Evolutionary conservation across 2,329 filamentous ascomycete species (phyloP).

Genomic region (Xylaria sp.): DNA sequence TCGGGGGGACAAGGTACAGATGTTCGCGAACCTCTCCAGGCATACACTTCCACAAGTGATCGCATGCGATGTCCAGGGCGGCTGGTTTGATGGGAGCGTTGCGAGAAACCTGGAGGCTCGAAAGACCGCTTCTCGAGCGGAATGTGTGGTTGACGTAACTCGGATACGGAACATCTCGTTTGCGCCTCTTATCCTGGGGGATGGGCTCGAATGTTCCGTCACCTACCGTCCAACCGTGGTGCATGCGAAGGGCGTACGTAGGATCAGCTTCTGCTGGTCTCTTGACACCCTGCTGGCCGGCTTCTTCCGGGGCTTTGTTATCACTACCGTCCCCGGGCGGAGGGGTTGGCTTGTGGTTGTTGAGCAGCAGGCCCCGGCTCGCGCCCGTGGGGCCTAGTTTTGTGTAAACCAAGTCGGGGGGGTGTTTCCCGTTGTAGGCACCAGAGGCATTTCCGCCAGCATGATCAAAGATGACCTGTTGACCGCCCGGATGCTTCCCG

Average conservation of each 20-base stretch:
- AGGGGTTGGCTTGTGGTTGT: neutral
- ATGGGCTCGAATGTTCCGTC: slow-evolving; percentile 34
- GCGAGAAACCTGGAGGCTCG: slow-evolving; percentile 34
- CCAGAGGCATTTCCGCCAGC: slow-evolving; percentile 60
- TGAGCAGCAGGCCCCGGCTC: neutral
- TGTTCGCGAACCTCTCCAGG: slow-evolving; percentile 14
- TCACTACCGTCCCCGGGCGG: neutral
- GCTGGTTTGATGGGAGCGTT: slow-evolving; percentile 29
- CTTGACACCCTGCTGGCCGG: neutral
- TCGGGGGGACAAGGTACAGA: slow-evolving; percentile 28
- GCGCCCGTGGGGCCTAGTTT: neutral
- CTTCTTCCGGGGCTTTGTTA: neutral
- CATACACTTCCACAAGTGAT: slow-evolving; percentile 35
- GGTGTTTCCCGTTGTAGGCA: slow-evolving; percentile 58
- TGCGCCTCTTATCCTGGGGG: slow-evolving; percentile 30
- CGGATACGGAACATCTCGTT: slow-evolving; percentile 34
- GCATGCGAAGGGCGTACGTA: slow-evolving; percentile 33
- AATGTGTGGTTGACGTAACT: slow-evolving; percentile 20
- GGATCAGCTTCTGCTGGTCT: neutral
- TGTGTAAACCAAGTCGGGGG: slow-evolving; percentile 45
- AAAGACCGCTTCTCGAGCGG: slow-evolving; percentile 32
- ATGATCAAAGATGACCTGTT: slow-evolving; percentile 52
- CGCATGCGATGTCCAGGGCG: slow-evolving; percentile 32
- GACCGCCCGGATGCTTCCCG: slow-evolving; percentile 46
- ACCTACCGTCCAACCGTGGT: slow-evolving; percentile 33